A percentile compares a stretch with the other conserved stretches of the same genome.
phyloP scores from a whole-genome alignment of 1,139 yeast genomes.

The Insectozyma bohioensis region DNA sequence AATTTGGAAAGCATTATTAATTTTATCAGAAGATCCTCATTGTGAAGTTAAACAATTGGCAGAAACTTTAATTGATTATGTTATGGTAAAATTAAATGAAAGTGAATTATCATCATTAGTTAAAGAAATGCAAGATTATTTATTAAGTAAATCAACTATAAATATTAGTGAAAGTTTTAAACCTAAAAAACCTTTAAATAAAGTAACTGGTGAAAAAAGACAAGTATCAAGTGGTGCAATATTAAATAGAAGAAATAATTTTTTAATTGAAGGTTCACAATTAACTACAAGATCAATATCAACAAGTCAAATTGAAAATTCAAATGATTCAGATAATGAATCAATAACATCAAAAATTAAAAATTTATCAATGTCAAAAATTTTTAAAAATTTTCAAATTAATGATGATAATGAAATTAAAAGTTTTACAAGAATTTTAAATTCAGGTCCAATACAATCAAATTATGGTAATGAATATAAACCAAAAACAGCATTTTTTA shows the following conservation, averaged over 20 bases:
- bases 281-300: slow-evolving; percentile 35
- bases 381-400: slow-evolving; percentile 44
- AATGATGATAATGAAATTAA: slow-evolving; percentile 43
- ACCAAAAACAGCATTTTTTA: slow-evolving; percentile 56
- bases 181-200: slow-evolving; percentile 26
- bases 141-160: slow-evolving; percentile 51
- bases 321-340: slow-evolving; percentile 28
- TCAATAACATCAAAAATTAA: slow-evolving; percentile 40
- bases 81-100: slow-evolving; percentile 63
- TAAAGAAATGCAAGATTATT: slow-evolving; percentile 61
- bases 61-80: slow-evolving; percentile 71
- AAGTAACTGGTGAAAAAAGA: slow-evolving; percentile 21
- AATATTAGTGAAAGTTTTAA: slow-evolving; percentile 43
- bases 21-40: slow-evolving; percentile 87
- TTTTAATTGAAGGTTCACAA: slow-evolving; percentile 31
- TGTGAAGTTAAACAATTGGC: slow-evolving; percentile 77
- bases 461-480: slow-evolving; percentile 50
- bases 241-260: slow-evolving; percentile 27
- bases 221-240: slow-evolving; percentile 34
- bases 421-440: slow-evolving; percentile 37
- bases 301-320: slow-evolving; percentile 18
- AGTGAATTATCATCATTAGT: slow-evolving; percentile 68
- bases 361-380: slow-evolving; percentile 39
- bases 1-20: slow-evolving; percentile 81
- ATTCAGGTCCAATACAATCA: slow-evolving; percentile 43